phyloP scores from a whole-genome alignment of 169 alveolate genomes.

The Babesia ovis region DNA sequence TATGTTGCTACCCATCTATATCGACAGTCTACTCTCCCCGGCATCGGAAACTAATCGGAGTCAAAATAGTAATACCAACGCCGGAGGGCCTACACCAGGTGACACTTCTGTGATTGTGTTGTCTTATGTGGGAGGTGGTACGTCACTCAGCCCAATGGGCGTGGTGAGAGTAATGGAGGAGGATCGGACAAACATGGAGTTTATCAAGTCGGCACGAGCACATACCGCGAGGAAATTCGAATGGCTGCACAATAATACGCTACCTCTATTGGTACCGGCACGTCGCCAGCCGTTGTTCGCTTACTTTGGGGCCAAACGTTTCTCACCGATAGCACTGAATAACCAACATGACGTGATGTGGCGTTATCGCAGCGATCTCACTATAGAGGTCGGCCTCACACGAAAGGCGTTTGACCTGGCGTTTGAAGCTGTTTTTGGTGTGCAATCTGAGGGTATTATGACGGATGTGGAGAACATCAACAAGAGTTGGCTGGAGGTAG shows the following conservation, averaged over 20 bases:
- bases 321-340: slow-evolving; percentile 28
- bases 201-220: slow-evolving; percentile 38
- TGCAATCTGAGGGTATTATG: not conserved
- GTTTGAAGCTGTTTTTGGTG: slow-evolving; percentile 16
- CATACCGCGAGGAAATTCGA: slow-evolving; percentile 44
- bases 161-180: slow-evolving; percentile 32
- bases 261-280: slow-evolving; percentile 35
- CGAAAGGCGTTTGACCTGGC: slow-evolving; percentile 31
- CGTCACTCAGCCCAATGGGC: slow-evolving; percentile 47
- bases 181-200: slow-evolving; percentile 24
- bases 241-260: slow-evolving; percentile 40
- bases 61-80: not conserved
- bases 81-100: not conserved
- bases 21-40: slow-evolving; percentile 14
- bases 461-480: not conserved
- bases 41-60: not conserved
- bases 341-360: slow-evolving; percentile 26
- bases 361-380: slow-evolving; percentile 39
- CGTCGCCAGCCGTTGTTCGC: slow-evolving; percentile 46
- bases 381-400: slow-evolving; percentile 52
- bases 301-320: slow-evolving; percentile 37
- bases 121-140: slow-evolving; percentile 39
- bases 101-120: slow-evolving; percentile 26
- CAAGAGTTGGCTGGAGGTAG: slow-evolving; percentile 50
- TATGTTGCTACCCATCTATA: slow-evolving; percentile 41